Evolutionary conservation across 2,329 filamentous ascomycete species (phyloP).

Genomic region (Sporothrix curviconia): DNA sequence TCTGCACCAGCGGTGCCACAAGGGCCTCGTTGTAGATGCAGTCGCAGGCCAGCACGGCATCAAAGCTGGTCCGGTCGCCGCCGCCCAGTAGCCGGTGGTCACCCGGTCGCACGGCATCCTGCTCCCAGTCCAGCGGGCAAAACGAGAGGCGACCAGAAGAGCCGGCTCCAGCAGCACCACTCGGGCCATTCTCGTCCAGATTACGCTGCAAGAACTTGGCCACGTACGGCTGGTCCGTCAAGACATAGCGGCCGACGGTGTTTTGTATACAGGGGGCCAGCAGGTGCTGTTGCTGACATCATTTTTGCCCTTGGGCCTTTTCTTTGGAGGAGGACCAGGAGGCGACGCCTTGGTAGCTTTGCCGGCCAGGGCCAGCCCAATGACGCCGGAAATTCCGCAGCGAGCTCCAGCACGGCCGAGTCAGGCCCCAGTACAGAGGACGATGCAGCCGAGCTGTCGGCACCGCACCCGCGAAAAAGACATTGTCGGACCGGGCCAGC

Average conservation of each 20-base stretch:
- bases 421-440: slow-evolving; percentile 41
- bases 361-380: slow-evolving; percentile 62
- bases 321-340: neutral
- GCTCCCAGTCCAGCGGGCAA: slow-evolving; percentile 76
- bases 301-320: neutral
- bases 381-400: slow-evolving; percentile 76
- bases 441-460: too few relatives aligned
- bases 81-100: slow-evolving; percentile 25
- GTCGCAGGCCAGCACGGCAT: slow-evolving; percentile 77
- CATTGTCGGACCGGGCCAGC: slow-evolving; percentile 59
- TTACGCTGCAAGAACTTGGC: slow-evolving; percentile 71
- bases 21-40: slow-evolving; percentile 93
- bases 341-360: neutral
- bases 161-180: too few relatives aligned
- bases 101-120: slow-evolving; percentile 44
- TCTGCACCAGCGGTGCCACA: slow-evolving; percentile 72
- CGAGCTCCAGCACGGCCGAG: slow-evolving; percentile 70
- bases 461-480: slow-evolving; percentile 45
- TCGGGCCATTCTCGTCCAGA: slow-evolving; percentile 53
- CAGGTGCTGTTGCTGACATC: neutral
- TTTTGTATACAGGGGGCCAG: neutral
- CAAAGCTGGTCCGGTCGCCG: slow-evolving; percentile 56
- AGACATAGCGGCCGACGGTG: slow-evolving; percentile 58
- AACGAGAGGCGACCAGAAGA: slow-evolving; percentile 42
- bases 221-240: slow-evolving; percentile 87